Conservation (phyloP, 1,284 basidiomycete genomes). For the Ustilago esculenta region DNA sequence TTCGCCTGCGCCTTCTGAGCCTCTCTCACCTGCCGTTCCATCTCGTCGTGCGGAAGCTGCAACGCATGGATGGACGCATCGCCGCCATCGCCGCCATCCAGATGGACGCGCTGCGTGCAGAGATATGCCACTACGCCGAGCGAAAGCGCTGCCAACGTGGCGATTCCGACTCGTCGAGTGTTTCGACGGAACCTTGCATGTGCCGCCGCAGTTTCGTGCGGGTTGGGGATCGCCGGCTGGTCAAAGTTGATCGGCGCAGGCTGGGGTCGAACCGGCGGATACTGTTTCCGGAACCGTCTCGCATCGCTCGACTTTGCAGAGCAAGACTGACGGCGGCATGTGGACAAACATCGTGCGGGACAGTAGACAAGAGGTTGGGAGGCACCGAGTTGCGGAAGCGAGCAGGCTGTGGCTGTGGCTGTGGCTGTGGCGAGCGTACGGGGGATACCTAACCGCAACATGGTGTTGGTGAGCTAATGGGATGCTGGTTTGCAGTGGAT, state of each 20-base stretch:
- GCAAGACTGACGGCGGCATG: too few relatives aligned
- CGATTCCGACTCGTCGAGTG: slow-evolving; percentile 24
- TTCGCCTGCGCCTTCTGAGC: slow-evolving; percentile 51
- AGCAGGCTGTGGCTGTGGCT: neutral
- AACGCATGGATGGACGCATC: slow-evolving; percentile 30
- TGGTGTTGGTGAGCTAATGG: neutral
- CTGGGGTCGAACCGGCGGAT: slow-evolving; percentile 51
- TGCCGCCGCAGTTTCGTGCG: slow-evolving; percentile 58
- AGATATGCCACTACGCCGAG: slow-evolving; percentile 38
- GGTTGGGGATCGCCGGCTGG: slow-evolving; percentile 63
- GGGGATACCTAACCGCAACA: slow-evolving; percentile 17
- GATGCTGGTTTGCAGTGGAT: too few relatives aligned
- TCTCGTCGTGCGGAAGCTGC: slow-evolving; percentile 50
- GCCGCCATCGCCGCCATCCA: slow-evolving; percentile 49
- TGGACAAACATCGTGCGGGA: too few relatives aligned
- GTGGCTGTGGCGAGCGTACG: slow-evolving; percentile 7
- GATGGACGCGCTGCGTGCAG: slow-evolving; percentile 36
- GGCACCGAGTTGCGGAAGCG: too few relatives aligned
- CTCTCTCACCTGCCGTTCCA: slow-evolving; percentile 50
- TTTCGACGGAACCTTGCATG: slow-evolving; percentile 56
- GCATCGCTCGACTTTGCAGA: slow-evolving; percentile 11
- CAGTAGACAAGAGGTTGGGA: too few relatives aligned
- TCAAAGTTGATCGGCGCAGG: slow-evolving; percentile 62
- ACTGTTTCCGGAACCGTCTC: slow-evolving; percentile 51
- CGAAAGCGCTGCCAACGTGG: slow-evolving; percentile 8